Evolutionary conservation across 2,329 filamentous ascomycete species (phyloP), one percentile per base, ranked within the genome.

Genomic region (Ophiosphaerella herpotricha): DNA sequence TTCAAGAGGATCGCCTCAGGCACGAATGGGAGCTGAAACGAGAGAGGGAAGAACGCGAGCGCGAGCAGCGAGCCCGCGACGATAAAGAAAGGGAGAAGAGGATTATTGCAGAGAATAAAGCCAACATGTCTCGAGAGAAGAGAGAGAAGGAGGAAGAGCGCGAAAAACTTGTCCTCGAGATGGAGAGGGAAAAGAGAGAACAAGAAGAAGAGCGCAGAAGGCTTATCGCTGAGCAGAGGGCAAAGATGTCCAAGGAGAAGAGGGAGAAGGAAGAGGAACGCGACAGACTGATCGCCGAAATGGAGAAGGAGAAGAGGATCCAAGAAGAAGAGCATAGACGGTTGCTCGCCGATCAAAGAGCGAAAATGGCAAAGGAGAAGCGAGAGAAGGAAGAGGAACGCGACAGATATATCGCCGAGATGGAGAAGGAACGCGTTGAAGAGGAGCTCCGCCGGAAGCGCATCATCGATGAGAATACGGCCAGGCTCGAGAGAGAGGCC

Each of bases 11-110:
- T 21, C 61, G 57, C 36, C 54, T 68, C 43, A 65, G 58, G 57
- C 61, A 66, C 47, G 64, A 71, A 32, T 68, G 60, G 57, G 67
- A 70, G 50, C 46, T 71, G 36, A 65, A 65, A 53, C 54, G 52
- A 13, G 65, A 67, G 39, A 54, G 55, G 18, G 70, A 67, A 40
- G 66, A 70, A 13, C 61, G 68, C 16, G 61, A 70, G 8, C 69
- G 72, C 39, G 69, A 75, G 26, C 64, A 70, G 46, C 67, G 70
- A 43, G 67, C 33, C 33, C 45, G 33, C 2, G 75, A 51, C 59
- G 68, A 13, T 70, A 75, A 54, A 74, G 58, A 74, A 50, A 72
- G 69, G 59, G 68, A 72, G 50, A 72, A 77, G 56, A 67, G 63
- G 32, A 69, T 75, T 46, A 52, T 74, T 34, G 60, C 58, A 9